These are phyloP conservation scores for Backusella luteola DNA, from an alignment of 192 early-diverging fungal genomes.

Conservation along the genomic window DNA sequence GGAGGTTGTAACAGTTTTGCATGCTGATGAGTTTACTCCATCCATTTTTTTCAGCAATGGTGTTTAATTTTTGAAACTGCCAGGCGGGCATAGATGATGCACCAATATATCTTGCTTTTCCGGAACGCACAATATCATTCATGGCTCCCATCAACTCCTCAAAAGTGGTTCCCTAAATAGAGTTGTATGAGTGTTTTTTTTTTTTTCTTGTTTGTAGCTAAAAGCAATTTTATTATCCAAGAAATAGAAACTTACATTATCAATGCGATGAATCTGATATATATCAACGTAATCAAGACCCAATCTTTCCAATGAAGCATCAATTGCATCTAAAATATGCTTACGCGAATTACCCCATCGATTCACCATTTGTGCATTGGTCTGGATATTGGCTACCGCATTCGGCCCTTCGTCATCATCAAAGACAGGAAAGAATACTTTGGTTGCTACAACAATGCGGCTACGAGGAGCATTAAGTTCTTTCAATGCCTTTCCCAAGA, in stretches of 20 bases:
- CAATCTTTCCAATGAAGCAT: slow-evolving; percentile 29
- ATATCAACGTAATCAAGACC: slow-evolving; percentile 51
- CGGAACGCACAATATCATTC: slow-evolving; percentile 38
- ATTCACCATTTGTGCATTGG: slow-evolving; percentile 9
- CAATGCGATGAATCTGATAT: slow-evolving; percentile 47
- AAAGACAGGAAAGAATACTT: slow-evolving; percentile 33
- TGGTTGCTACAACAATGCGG: slow-evolving; percentile 36
- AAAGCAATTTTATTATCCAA: not conserved
- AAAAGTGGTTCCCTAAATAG: slow-evolving; percentile 38
- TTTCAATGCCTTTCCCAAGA: slow-evolving; percentile 36
- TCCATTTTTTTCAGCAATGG: slow-evolving; percentile 46
- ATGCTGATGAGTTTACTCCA: slow-evolving; percentile 52
- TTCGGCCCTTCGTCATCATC: slow-evolving; percentile 22
- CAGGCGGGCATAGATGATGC: slow-evolving; percentile 36
- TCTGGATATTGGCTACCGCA: not conserved
- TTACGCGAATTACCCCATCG: slow-evolving; percentile 26
- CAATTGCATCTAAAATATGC: slow-evolving; percentile 30
- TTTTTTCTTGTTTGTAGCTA: not conserved
- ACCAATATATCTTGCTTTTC: slow-evolving; percentile 43
- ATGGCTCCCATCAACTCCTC: slow-evolving; percentile 42
- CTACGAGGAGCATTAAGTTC: slow-evolving; percentile 32
- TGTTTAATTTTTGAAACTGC: slow-evolving; percentile 49
- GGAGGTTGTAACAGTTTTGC: slow-evolving; percentile 45
- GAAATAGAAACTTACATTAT: not conserved
- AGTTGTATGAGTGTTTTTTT: not conserved